phyloP scores from a whole-genome alignment of 108 stramenopile genomes.

The Hondaea fermentalgiana region DNA sequence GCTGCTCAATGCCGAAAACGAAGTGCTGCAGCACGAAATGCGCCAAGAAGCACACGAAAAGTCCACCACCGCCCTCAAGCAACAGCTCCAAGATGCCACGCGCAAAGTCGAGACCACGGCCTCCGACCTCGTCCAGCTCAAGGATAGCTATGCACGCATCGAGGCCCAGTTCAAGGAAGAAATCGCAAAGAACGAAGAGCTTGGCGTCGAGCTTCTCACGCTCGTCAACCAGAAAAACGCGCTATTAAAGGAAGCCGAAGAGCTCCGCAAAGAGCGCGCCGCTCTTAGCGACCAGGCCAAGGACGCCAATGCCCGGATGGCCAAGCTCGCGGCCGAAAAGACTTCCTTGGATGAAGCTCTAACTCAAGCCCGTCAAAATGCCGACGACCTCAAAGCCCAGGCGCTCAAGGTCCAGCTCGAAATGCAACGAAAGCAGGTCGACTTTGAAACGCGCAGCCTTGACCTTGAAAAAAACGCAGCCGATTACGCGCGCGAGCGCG shows the following conservation, averaged over 20 bases:
- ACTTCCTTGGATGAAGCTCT: neutral
- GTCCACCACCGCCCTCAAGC: neutral
- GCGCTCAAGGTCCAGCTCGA: constrained; percentile 1
- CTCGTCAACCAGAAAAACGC: constrained; percentile 11
- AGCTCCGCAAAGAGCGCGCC: neutral
- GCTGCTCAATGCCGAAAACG: neutral
- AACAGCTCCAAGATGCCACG: neutral
- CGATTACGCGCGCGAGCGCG: neutral
- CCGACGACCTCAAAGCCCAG: neutral
- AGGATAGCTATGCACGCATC: neutral
- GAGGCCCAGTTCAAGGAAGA: constrained; percentile 6
- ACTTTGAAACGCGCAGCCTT: neutral
- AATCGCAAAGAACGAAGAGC: neutral
- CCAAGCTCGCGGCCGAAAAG: neutral
- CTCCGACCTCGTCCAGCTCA: neutral
- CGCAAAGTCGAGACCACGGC: neutral
- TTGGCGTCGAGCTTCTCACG: neutral
- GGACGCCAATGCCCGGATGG: neutral
- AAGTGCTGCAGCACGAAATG: constrained; percentile 7
- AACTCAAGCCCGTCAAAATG: neutral
- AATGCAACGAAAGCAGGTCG: constrained; percentile 1
- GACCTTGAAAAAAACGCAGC: neutral
- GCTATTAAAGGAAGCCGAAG: neutral
- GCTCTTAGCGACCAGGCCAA: neutral
- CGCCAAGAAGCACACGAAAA: neutral